A percentile compares a stretch with the other conserved stretches of the same genome.
Evolutionary conservation across 352 stramenopile genomes (phyloP).

Genomic region (Blastocystis sp.): DNA sequence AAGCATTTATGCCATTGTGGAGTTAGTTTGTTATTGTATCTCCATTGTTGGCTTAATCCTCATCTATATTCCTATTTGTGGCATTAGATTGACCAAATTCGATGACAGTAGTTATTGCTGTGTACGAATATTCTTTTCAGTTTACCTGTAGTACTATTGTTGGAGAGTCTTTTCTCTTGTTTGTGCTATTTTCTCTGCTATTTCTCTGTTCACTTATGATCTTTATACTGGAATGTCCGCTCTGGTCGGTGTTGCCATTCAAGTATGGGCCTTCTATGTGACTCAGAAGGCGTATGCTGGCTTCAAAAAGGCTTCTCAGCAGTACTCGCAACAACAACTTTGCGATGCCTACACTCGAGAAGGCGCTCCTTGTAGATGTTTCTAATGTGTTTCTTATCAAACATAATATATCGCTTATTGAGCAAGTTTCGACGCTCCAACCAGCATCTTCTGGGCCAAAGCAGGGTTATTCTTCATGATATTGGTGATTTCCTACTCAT

Average conservation of each 20-base stretch:
- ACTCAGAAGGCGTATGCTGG: no score
- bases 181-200: no score
- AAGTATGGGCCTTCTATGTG: no score
- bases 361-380: background rate
- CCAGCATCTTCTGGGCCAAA: slow-evolving; percentile 47
- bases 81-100: background rate
- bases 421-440: slow-evolving; percentile 51
- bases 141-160: no score
- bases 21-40: background rate
- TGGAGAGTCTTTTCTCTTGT: no score
- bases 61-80: slow-evolving; percentile 1
- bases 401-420: background rate
- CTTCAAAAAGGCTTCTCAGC: no score
- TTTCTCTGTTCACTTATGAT: no score
- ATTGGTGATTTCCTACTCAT: slow-evolving; percentile 51
- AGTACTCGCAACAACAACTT: background rate
- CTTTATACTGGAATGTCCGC: no score
- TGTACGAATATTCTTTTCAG: no score
- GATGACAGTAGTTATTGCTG: no score
- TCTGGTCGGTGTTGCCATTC: no score
- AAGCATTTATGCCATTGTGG: background rate
- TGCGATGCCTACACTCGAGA: background rate
- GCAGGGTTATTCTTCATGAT: slow-evolving; percentile 60
- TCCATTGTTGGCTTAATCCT: slow-evolving; percentile 26
- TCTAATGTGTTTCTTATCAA: background rate